Percentiles rank a stretch among this genome's conserved stretches.
Conservation (phyloP, 2,329 filamentous ascomycete species). For the Botrytis hyacinthi region DNA sequence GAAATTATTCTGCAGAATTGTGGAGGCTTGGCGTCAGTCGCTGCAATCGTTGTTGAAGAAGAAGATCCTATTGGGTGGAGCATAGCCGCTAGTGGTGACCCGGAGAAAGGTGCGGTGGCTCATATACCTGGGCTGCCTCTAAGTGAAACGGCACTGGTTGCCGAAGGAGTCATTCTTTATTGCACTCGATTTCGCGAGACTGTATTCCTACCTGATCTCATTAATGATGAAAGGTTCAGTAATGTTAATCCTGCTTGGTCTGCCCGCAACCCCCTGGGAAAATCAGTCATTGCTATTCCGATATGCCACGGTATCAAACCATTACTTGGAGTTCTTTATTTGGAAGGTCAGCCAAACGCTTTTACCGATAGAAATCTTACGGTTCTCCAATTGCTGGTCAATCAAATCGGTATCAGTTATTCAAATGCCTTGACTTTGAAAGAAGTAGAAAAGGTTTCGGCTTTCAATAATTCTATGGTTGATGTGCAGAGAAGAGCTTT, state of each 20-base stretch:
- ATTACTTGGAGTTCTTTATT: slow-evolving; percentile 71
- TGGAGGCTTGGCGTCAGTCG: slow-evolving; percentile 66
- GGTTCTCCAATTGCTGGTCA: slow-evolving; percentile 68
- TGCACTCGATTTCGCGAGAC: slow-evolving; percentile 73
- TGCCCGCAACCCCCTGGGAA: slow-evolving; percentile 65
- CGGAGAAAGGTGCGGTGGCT: slow-evolving; percentile 64
- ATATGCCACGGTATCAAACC: slow-evolving; percentile 71
- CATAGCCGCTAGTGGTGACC: slow-evolving; percentile 70
- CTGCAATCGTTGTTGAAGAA: slow-evolving; percentile 72
- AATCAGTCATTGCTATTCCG: slow-evolving; percentile 75
- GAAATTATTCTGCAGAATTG: slow-evolving; percentile 78
- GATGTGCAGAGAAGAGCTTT: slow-evolving; percentile 72
- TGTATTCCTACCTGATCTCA: slow-evolving; percentile 70
- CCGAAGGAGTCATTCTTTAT: slow-evolving; percentile 74
- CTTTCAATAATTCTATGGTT: slow-evolving; percentile 76
- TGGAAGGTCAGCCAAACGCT: slow-evolving; percentile 70
- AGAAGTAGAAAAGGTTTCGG: slow-evolving; percentile 72
- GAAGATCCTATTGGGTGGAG: slow-evolving; percentile 59
- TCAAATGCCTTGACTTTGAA: slow-evolving; percentile 67
- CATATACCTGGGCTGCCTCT: slow-evolving; percentile 66
- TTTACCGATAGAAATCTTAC: slow-evolving; percentile 73
- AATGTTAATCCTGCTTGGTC: slow-evolving; percentile 71
- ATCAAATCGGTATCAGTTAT: slow-evolving; percentile 73
- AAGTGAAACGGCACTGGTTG: slow-evolving; percentile 64
- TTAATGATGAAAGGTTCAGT: slow-evolving; percentile 74